A percentile compares a stretch with the other conserved stretches of the same genome.
Evolutionary conservation across 441 rosid genomes (phyloP).

Genomic region (Metrosideros polymorpha): DNA sequence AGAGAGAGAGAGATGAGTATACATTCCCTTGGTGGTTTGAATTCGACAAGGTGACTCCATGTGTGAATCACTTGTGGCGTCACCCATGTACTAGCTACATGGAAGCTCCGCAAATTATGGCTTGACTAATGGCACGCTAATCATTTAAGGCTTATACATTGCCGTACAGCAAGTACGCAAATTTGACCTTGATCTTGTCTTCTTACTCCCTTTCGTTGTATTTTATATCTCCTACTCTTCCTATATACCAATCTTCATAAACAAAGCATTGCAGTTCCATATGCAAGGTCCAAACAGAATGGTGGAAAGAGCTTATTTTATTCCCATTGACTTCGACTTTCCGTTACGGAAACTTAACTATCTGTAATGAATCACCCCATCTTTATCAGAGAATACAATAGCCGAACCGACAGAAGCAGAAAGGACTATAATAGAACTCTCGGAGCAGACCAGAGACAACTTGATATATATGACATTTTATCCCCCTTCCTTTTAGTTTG

Average conservation of each 20-base stretch:
- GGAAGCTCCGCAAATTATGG: conserved; percentile 22
- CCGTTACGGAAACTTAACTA: neutral
- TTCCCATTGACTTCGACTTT: neutral
- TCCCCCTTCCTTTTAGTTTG: neutral
- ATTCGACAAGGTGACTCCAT: neutral
- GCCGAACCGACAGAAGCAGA: neutral
- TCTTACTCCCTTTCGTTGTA: neutral
- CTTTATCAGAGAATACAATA: neutral
- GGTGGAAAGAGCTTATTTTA: neutral
- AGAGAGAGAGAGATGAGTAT: neutral
- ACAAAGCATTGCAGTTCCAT: conserved; percentile 8
- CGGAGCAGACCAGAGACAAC: neutral
- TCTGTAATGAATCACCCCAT: neutral
- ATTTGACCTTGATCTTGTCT: neutral
- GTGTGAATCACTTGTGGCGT: conserved; percentile 4
- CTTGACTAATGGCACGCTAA: conserved; percentile 13
- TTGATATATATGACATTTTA: neutral
- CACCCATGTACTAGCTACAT: conserved; percentile 24
- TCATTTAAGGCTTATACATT: neutral
- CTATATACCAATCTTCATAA: conserved; percentile 4
- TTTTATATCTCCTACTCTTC: neutral
- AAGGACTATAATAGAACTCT: neutral
- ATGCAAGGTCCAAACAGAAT: neutral
- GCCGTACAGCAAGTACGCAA: neutral
- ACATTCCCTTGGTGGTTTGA: neutral